Percentiles rank a stretch among this genome's conserved stretches.
Evolutionary conservation across 1,139 yeast genomes (phyloP).

Genomic region (Candida neerlandica): DNA sequence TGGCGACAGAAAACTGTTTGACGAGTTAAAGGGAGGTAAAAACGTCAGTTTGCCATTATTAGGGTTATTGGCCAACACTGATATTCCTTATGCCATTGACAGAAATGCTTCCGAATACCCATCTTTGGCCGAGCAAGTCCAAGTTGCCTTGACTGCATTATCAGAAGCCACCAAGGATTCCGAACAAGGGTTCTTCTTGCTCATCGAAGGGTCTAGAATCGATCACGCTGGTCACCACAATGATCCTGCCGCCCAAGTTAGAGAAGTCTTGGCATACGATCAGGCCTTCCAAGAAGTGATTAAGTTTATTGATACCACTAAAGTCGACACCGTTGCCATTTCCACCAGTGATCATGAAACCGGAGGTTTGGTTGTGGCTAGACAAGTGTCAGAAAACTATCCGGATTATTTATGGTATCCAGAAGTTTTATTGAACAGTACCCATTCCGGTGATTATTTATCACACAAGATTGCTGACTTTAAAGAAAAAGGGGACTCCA

Average conservation of each 20-base stretch:
- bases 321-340: constrained; percentile 71
- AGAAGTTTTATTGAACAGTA: constrained; percentile 64
- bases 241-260: constrained; percentile 57
- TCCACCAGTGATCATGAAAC: constrained; percentile 92
- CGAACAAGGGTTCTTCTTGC: constrained; percentile 80
- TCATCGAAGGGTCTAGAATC: constrained; percentile 86
- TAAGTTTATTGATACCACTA: constrained; percentile 63
- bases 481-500: constrained; percentile 30
- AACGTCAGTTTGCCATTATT: constrained; percentile 72
- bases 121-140: constrained; percentile 71
- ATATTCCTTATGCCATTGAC: constrained; percentile 82
- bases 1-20: constrained; percentile 58
- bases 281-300: constrained; percentile 70
- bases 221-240: constrained; percentile 92
- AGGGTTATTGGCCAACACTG: constrained; percentile 67
- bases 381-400: constrained; percentile 57
- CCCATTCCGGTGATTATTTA: constrained; percentile 73
- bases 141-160: constrained; percentile 68
- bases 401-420: constrained; percentile 77
- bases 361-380: constrained; percentile 77
- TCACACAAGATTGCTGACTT: constrained; percentile 30
- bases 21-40: constrained; percentile 48
- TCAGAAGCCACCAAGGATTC: constrained; percentile 64
- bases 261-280: constrained; percentile 62
- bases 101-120: constrained; percentile 61